Base-by-base conservation (phyloP, 2,329 filamentous ascomycete genomes). In the Aureobasidium sp. region DNA sequence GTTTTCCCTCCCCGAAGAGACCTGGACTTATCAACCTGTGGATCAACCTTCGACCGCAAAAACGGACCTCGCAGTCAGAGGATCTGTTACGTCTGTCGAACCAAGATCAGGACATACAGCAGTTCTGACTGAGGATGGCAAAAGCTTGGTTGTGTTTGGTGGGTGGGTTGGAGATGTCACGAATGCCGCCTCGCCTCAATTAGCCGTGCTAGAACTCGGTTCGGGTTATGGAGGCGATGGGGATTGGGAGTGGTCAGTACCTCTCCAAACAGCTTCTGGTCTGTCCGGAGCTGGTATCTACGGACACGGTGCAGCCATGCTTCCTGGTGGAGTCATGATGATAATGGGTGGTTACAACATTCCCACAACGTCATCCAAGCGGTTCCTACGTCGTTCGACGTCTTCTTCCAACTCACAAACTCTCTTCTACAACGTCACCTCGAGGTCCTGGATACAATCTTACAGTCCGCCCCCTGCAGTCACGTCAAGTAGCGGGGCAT, bases 61-160 rank as follows among this genome's bases (percentile, higher is more conserved):
- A 7, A 17, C 49, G 11, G 50, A 42, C 13, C 10, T 23, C 21
- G 21, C 40, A 43, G 40, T 25, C 40, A 43, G 11, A 29, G 43
- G 43, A 3, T 7, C 43, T 5, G 15, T 29, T 15, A 46, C 40
- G 15, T 11, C 37, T 6, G 79, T 95, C 7, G 88, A 95, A 65
- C 90, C 90, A 38, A 80, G 94, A 60, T 96, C 92, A 4, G 94
- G 94, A 0, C 94, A 99, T 69, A 92, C 89, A 0, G 86, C 93
- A 0, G 82, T 96, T 1, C 75, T 96, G 4, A 89, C 84, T 29
- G 82, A 87, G 57, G 90, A 95, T 68, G 92, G 92, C 0, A 82
- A 78, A 27, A 84, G 82, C n/a, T 78, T 97, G 9, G 77, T 96
- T 42, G 76, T 99, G 1, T 79, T 91, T 62, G 94, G 94, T 21